Base-by-base conservation (phyloP, 2,329 filamentous ascomycete genomes). In the Ceratocystis variospora region DNA sequence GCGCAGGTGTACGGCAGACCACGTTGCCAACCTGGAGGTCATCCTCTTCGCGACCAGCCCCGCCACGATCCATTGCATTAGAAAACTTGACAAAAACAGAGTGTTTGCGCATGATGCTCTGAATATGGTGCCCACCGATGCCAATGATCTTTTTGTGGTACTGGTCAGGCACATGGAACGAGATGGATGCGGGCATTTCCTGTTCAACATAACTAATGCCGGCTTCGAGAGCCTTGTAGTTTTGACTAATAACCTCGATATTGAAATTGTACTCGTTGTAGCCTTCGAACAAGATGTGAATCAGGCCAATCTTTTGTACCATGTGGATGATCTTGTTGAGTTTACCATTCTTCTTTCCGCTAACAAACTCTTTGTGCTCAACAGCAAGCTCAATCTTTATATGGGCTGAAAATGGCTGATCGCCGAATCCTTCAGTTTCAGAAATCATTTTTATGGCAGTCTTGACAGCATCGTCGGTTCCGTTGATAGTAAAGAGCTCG, bases 201-300 rank as follows among this genome's bases (percentile, higher is more conserved):
- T 97, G 92, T 75, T 99, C 94, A 19, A 99, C 94, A 67, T 99
- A 83, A 70, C 88, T 87, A 69, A 99, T 79, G 1, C 94, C 94
- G 71, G 92, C 89, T 79, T 94, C 96, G 77, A 94, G 94, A 2
- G 92, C 91, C 70, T 96, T 92, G 74, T 96, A 97, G 71, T 89
- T 88, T 66, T 87, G 87, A 59, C 90, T 92, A 74, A 94, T 92
- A 66, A 99, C 93, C 73, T 99, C 94, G 70, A 99, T 99, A 77
- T 97, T 96, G 80, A 99, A 99, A 77, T 99, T 97, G 82, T 97
- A 99, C 78, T 99, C 94, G 76, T 96, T 96, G 80, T 97, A 99
- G 69, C 91, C 92, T 74, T 99, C 94, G 71, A 99, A 99, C 69
- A 99, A 93, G 73, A 99, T 97, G 77, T 99, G 94, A 12, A 99